These are phyloP conservation scores for Noccaea caerulescens DNA, from an alignment of 345 rosid species.

Conservation along the genomic window DNA sequence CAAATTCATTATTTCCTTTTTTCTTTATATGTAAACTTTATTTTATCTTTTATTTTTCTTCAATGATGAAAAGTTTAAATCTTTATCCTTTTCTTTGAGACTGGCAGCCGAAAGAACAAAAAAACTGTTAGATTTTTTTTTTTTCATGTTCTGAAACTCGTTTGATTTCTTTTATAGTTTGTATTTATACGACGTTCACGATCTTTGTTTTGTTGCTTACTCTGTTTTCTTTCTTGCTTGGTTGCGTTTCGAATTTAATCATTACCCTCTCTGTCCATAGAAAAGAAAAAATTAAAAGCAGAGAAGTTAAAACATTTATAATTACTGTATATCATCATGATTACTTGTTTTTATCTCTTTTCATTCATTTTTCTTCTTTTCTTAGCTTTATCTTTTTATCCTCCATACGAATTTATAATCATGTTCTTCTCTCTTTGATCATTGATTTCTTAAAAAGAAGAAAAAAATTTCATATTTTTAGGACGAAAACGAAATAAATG, in stretches of 20 bases:
- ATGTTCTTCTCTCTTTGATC: conserved; percentile 44
- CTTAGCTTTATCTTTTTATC: conserved; percentile 39
- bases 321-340: conserved; percentile 43
- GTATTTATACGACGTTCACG: conserved; percentile 21
- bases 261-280: conserved; percentile 35
- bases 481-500: conserved; percentile 44
- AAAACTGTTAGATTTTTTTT: not conserved
- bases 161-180: not conserved
- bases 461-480: conserved; percentile 17
- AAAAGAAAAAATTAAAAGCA: conserved; percentile 12
- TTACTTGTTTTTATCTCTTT: conserved; percentile 38
- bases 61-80: conserved; percentile 22
- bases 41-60: not conserved
- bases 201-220: conserved; percentile 32
- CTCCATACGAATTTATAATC: conserved; percentile 39
- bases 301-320: conserved; percentile 39
- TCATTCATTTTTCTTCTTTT: not conserved
- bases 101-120: conserved; percentile 53
- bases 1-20: conserved; percentile 18
- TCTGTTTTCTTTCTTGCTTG: conserved; percentile 38
- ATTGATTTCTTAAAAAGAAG: conserved; percentile 32
- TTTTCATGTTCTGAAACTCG: not conserved
- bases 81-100: conserved; percentile 63
- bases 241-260: conserved; percentile 38
- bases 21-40: not conserved